These are phyloP conservation scores for Polygonum maritimum DNA, from an alignment of 148 eudicot genomes.

Conservation along the genomic window DNA sequence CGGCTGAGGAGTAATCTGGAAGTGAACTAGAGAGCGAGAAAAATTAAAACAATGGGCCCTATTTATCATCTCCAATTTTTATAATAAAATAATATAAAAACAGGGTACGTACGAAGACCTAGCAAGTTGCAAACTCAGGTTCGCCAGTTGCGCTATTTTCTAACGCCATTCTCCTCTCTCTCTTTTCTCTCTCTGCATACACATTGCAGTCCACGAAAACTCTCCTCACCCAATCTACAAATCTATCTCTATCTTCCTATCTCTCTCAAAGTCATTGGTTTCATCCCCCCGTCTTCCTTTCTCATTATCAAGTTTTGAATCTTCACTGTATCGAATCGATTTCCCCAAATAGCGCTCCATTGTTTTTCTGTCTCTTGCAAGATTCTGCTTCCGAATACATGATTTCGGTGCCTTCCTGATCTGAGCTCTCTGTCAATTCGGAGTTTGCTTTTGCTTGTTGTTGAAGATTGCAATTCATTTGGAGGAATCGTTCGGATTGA, in stretches of 20 bases:
- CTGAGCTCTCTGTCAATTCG: conserved; percentile 1
- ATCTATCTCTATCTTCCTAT: conserved; percentile 1
- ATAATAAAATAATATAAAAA: background rate
- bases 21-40: background rate
- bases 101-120: background rate
- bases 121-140: background rate
- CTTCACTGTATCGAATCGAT: background rate
- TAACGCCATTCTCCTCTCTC: background rate
- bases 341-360: background rate
- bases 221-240: background rate
- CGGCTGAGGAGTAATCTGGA: background rate
- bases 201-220: conserved; percentile 3
- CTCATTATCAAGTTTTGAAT: background rate
- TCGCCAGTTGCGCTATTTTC: conserved; percentile 1
- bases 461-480: background rate
- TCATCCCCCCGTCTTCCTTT: background rate
- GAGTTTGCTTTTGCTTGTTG: background rate
- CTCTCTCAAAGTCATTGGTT: background rate
- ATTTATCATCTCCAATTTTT: background rate
- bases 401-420: background rate
- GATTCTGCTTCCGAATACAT: background rate
- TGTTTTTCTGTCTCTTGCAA: background rate
- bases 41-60: background rate
- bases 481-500: background rate
- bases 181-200: background rate